Base-by-base conservation (phyloP, 331 rosid genomes). In the Rosa hybrid region DNA sequence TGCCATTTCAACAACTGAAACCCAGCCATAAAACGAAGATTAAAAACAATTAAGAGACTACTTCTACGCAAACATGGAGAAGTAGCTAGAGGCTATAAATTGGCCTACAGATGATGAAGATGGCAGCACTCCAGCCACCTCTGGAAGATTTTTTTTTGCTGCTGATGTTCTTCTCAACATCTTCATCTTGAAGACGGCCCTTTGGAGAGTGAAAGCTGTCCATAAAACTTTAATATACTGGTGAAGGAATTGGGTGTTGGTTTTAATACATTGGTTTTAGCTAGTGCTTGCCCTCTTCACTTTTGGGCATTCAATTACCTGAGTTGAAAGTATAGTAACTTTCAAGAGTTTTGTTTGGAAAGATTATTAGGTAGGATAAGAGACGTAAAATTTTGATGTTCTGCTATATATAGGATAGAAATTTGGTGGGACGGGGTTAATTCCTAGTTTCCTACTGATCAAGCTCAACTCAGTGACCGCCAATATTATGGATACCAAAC, bases 111-210 rank as follows among this genome's bases (percentile, higher is more conserved):
- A 77, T 76, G 56, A 70, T 59, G 91, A 88, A 90, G 76, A 87
- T 85, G 44, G 94, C 94, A 46, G 92, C 92, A 54, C 81, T 73
- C 92, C 92, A 90, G 16, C 90, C 94, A 51, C 94, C 94, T 42
- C 68, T 80, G 30, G 57, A 4, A 71, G 73, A 34, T 56, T 79
- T 27, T 5, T 72, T 48, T 39, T 23, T 13, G 3, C 17, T 0
- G 76, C 17, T 71, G 63, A 17, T 53, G 60, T 78, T 20, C 56
- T 30, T 57, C 78, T 75, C 78, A 48, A 12, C 12, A 7, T 56
- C 77, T 78, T 25, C 78, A 60, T 21, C 64, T n/a, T 57, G 14
- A 57, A 0, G 64, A 57, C 3, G 77, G 72, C 60, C 6, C 8
- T 14, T 2, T 46, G 59, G 12, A 71, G 41, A 46, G 41, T 21